Conservation (phyloP, 2,329 filamentous ascomycete species). For the Penicillium sp. region DNA sequence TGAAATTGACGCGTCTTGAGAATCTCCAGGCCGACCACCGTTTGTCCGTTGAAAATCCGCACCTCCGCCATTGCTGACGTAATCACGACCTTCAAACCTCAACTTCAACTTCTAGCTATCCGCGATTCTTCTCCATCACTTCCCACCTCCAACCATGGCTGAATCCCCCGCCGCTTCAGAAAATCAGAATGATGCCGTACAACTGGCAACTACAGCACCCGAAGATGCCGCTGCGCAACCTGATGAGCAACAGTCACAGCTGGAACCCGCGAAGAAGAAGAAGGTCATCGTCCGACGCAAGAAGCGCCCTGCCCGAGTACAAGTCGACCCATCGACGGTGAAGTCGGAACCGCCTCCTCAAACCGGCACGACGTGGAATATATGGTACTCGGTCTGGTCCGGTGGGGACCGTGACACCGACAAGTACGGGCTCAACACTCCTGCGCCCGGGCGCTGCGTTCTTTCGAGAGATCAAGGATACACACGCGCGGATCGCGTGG, state of each 20-base stretch:
- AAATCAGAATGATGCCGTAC: too few relatives aligned
- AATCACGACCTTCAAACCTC: too few relatives aligned
- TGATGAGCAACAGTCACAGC: conserved; percentile 16
- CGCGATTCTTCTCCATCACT: not conserved
- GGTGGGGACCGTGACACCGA: conserved; percentile 94
- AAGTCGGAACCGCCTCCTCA: conserved; percentile 83
- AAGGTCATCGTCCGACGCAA: conserved; percentile 94
- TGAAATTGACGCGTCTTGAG: not conserved
- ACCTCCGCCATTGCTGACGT: not conserved
- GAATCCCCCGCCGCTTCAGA: conserved; percentile 1
- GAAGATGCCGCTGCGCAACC: too few relatives aligned
- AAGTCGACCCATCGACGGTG: conserved; percentile 81
- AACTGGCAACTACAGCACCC: too few relatives aligned
- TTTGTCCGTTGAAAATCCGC: too few relatives aligned
- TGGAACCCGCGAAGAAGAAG: conserved; percentile 57
- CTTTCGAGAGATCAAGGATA: conserved; percentile 75
- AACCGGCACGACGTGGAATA: conserved; percentile 94
- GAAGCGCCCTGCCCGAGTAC: conserved; percentile 80
- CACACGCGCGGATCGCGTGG: conserved; percentile 71
- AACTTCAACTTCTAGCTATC: not conserved
- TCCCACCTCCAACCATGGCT: conserved; percentile 1
- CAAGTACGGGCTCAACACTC: conserved; percentile 78
- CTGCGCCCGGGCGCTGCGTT: conserved; percentile 82
- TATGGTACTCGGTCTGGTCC: conserved; percentile 99
- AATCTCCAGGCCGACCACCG: too few relatives aligned